Percentiles rank a stretch among this genome's conserved stretches.
These are phyloP conservation scores for Austroboletus niveus DNA, from an alignment of 1,284 basidiomycete genomes.

Conservation along the genomic window DNA sequence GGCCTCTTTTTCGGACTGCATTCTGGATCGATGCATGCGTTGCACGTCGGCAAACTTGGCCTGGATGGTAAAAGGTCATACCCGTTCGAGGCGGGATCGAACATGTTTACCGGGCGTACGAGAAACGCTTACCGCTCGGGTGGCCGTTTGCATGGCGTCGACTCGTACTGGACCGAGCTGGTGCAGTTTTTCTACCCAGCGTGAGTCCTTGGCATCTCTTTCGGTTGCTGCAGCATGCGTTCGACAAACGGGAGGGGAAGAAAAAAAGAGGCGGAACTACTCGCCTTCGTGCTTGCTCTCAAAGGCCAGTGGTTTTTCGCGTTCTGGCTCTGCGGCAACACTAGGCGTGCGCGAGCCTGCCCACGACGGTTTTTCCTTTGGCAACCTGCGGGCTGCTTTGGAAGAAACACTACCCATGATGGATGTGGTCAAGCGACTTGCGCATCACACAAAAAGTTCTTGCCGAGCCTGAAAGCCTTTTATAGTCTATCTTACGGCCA, in stretches of 20 bases:
- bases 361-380: constrained; percentile 53
- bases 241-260: background rate
- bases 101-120: background rate
- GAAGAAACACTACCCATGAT: constrained; percentile 71
- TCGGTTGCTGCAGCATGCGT: constrained; percentile 52
- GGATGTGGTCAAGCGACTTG: background rate
- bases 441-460: background rate
- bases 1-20: constrained; percentile 56
- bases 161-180: constrained; percentile 73
- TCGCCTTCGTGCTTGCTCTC: constrained; percentile 55
- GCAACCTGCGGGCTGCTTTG: constrained; percentile 64
- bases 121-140: constrained; percentile 45
- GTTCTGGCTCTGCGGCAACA: constrained; percentile 11
- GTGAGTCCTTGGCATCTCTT: constrained; percentile 70
- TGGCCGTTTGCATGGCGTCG: constrained; percentile 54
- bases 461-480: constrained; percentile 13
- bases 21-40: constrained; percentile 50
- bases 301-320: constrained; percentile 40
- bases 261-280: background rate
- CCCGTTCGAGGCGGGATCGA: background rate
- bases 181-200: constrained; percentile 71
- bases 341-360: constrained; percentile 48
- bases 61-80: constrained; percentile 9
- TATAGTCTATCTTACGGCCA: constrained; percentile 40
- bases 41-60: constrained; percentile 34